These are phyloP conservation scores for Candida ipomoeae DNA, from an alignment of 805 yeast genomes.

Conservation along the genomic window DNA sequence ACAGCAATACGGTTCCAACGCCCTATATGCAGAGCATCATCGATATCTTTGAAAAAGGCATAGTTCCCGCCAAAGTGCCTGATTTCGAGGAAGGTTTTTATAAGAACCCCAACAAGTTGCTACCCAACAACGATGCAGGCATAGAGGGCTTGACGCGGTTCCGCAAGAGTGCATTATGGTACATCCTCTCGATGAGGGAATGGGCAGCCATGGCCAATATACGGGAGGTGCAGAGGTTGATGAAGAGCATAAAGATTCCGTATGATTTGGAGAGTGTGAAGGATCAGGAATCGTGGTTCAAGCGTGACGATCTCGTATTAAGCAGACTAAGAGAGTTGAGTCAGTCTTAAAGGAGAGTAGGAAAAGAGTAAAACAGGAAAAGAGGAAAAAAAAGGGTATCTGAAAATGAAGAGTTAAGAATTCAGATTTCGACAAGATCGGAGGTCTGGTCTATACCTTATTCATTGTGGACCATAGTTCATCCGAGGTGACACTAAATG, in stretches of 20 bases:
- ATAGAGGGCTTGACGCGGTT: conserved; percentile 54
- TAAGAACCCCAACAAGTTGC: conserved; percentile 33
- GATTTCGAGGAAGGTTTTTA: conserved; percentile 31
- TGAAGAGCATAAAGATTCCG: conserved; percentile 24
- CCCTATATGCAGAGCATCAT: conserved; percentile 6
- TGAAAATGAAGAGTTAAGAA: too few relatives aligned
- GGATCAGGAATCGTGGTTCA: conserved; percentile 28
- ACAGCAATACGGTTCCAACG: conserved; percentile 12
- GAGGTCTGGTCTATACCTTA: too few relatives aligned
- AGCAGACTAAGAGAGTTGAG: conserved; percentile 17
- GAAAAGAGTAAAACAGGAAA: too few relatives aligned
- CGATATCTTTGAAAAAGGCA: conserved; percentile 11
- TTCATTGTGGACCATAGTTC: too few relatives aligned
- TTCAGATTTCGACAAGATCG: too few relatives aligned
- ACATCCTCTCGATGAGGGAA: conserved; percentile 66
- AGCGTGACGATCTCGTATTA: conserved; percentile 28
- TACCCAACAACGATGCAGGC: conserved; percentile 32
- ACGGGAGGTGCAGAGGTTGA: conserved; percentile 24
- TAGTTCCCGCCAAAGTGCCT: conserved; percentile 6
- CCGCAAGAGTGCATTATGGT: conserved; percentile 78
- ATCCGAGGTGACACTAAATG: too few relatives aligned
- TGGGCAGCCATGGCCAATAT: conserved; percentile 42
- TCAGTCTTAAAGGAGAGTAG: not conserved
- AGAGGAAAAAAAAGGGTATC: too few relatives aligned
- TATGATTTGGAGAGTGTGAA: conserved; percentile 16